Percentiles rank a stretch among this genome's conserved stretches.
These are phyloP conservation scores for Penicillium italicum DNA, from an alignment of 2,329 filamentous ascomycete genomes.

Conservation along the genomic window DNA sequence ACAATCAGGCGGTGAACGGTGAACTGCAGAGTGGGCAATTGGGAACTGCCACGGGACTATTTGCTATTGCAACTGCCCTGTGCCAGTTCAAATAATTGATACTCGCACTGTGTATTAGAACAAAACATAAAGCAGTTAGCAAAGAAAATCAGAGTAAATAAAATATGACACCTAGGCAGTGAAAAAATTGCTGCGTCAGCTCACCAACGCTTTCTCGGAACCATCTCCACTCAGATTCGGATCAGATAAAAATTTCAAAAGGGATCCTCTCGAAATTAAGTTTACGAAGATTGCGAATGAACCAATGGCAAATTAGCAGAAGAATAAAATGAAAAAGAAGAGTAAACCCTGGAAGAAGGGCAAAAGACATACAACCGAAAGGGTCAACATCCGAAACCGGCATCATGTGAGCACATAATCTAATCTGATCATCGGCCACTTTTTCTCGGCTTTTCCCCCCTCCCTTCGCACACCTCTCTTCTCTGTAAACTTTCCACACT, in stretches of 20 bases:
- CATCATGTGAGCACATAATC: slow-evolving; percentile 27
- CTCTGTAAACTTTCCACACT: neutral
- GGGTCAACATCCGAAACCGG: slow-evolving; percentile 22
- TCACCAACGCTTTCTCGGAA: slow-evolving; percentile 17
- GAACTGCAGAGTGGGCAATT: neutral
- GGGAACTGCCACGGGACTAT: neutral
- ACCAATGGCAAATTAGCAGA: slow-evolving; percentile 1
- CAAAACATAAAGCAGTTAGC: neutral
- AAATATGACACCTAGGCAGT: neutral
- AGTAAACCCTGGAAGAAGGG: neutral
- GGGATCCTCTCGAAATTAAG: neutral
- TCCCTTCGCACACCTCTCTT: neutral
- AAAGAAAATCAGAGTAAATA: neutral
- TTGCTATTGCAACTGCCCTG: neutral
- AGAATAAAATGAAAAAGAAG: slow-evolving; percentile 5
- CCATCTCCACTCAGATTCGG: slow-evolving; percentile 9
- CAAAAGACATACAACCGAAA: slow-evolving; percentile 8
- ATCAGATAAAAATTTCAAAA: slow-evolving; percentile 20
- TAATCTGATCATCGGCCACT: slow-evolving; percentile 27
- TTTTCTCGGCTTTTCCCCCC: slow-evolving; percentile 17
- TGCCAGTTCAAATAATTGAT: neutral
- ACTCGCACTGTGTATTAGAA: neutral
- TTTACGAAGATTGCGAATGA: neutral
- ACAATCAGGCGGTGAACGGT: slow-evolving; percentile 2
- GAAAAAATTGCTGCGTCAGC: slow-evolving; percentile 14